Conservation (phyloP, 2,329 filamentous ascomycete species). For the Diaporthe sp. region DNA sequence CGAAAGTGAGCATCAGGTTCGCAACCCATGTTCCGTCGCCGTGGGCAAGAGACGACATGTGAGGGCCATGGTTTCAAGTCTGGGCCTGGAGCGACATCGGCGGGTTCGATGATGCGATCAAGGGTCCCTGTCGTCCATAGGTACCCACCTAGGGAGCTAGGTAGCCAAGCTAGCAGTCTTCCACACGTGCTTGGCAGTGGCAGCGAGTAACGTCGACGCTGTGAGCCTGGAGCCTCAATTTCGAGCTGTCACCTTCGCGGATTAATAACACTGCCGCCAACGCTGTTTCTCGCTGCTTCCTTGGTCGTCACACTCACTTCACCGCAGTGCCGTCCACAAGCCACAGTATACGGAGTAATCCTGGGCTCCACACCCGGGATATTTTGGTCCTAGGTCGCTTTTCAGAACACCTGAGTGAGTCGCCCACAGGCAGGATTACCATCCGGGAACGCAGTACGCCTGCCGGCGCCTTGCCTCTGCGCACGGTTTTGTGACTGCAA, state of each 20-base stretch:
- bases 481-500: neutral
- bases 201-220: neutral
- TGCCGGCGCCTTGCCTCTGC: neutral
- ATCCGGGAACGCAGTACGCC: neutral
- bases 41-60: neutral
- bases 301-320: neutral
- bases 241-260: neutral
- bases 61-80: neutral
- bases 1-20: neutral
- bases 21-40: no score
- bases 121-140: no score
- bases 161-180: neutral
- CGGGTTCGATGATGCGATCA: slow-evolving; percentile 4
- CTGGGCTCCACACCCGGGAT: neutral
- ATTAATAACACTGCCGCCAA: neutral
- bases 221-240: neutral
- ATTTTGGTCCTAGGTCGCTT: no score
- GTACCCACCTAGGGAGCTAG: neutral
- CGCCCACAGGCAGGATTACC: neutral
- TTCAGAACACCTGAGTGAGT: no score
- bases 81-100: slow-evolving; percentile 7
- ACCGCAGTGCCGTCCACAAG: neutral
- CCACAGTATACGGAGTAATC: neutral
- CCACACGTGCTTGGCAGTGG: neutral
- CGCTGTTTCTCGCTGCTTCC: neutral